Evolutionary conservation across 768 basidiomycete genomes (phyloP).

Genomic region (Mycena vulgaris): DNA sequence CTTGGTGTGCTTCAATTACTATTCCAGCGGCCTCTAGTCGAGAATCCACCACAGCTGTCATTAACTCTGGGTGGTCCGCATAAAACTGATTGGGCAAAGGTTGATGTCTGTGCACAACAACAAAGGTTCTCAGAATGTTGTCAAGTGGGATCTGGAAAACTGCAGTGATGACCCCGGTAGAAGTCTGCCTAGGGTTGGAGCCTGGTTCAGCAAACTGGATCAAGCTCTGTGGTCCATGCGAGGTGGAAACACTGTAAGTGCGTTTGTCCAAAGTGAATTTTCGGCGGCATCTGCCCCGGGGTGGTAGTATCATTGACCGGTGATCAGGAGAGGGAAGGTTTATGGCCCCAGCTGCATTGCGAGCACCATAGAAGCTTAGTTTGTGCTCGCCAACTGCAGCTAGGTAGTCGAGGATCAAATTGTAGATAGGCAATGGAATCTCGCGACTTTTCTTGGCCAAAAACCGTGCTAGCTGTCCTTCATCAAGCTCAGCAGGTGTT

Average conservation of each 20-base stretch:
- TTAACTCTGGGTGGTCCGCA: background rate
- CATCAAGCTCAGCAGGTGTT: background rate
- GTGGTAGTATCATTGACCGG: constrained; percentile 25
- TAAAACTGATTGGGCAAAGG: background rate
- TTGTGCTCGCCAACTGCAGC: constrained; percentile 19
- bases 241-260: constrained; percentile 15
- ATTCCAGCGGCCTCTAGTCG: background rate
- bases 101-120: constrained; percentile 14
- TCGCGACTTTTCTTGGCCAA: constrained; percentile 1
- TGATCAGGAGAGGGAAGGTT: constrained; percentile 21
- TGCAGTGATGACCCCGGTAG: constrained; percentile 14
- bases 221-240: background rate
- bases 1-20: constrained; percentile 6
- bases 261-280: constrained; percentile 15
- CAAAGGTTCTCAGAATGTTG: constrained; percentile 9
- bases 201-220: constrained; percentile 24
- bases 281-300: constrained; percentile 1
- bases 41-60: background rate
- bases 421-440: background rate
- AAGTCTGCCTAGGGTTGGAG: background rate
- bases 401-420: constrained; percentile 8
- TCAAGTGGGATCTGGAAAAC: constrained; percentile 20
- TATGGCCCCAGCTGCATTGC: constrained; percentile 5
- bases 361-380: constrained; percentile 7
- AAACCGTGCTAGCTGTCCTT: background rate